A percentile compares a stretch with the other conserved stretches of the same genome.
Conservation (phyloP, 768 basidiomycete genomes). For the Boletus reticuloceps region DNA sequence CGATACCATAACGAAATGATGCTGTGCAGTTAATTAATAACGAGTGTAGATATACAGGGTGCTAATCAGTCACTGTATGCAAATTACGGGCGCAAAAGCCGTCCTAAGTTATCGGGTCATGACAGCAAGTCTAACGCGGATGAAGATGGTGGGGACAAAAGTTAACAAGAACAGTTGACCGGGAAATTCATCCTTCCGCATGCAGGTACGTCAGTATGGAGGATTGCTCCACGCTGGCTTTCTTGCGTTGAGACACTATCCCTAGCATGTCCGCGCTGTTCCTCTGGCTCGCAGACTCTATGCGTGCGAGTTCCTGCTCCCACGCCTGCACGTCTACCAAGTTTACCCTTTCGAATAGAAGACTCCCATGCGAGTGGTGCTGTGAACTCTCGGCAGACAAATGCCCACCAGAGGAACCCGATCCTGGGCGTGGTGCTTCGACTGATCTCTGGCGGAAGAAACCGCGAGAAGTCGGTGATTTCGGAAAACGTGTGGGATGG, state of each 20-base stretch:
- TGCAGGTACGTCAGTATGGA: slow-evolving; percentile 21
- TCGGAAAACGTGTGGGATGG: slow-evolving; percentile 11
- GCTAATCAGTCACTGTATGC: slow-evolving; percentile 1
- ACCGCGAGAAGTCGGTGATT: slow-evolving; percentile 12
- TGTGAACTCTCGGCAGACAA: slow-evolving; percentile 17
- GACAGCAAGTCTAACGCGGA: slow-evolving; percentile 8
- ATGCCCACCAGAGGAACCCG: slow-evolving; percentile 49
- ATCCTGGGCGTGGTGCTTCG: slow-evolving; percentile 30
- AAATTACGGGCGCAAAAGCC: slow-evolving; percentile 8
- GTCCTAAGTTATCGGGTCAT: slow-evolving; percentile 6
- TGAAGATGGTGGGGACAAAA: slow-evolving; percentile 1
- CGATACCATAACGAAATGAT: not conserved
- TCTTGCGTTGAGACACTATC: slow-evolving; percentile 29
- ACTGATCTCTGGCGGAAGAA: slow-evolving; percentile 22
- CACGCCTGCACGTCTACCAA: slow-evolving; percentile 55
- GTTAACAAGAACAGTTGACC: slow-evolving; percentile 8
- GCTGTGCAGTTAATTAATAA: slow-evolving; percentile 20
- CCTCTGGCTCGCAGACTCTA: slow-evolving; percentile 59
- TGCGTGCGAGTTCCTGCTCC: slow-evolving; percentile 75
- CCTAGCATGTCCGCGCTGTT: slow-evolving; percentile 39
- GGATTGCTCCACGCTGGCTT: slow-evolving; percentile 20
- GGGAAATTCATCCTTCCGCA: slow-evolving; percentile 20
- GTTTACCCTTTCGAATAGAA: slow-evolving; percentile 28
- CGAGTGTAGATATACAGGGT: slow-evolving; percentile 5
- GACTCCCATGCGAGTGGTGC: slow-evolving; percentile 12